phyloP scores from a whole-genome alignment of 2,329 filamentous ascomycete genomes.

The Sphaerostilbella broomeana region DNA sequence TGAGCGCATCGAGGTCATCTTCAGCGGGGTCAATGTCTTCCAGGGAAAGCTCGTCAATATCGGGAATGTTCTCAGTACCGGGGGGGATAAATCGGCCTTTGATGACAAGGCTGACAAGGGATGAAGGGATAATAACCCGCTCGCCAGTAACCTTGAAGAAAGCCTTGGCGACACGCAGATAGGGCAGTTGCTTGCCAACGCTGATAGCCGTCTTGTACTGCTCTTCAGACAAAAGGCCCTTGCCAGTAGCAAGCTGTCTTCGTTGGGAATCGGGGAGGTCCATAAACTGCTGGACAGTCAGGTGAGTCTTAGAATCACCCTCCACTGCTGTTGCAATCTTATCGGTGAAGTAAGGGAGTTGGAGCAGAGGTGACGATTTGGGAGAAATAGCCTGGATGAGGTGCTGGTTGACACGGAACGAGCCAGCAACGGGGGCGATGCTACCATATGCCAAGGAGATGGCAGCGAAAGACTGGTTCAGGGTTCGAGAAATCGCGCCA shows the following conservation, averaged over 20 bases:
- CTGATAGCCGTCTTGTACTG: constrained; percentile 70
- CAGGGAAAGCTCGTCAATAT: constrained; percentile 70
- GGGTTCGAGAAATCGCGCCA: constrained; percentile 74
- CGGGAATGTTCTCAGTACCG: constrained; percentile 67
- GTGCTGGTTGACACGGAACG: constrained; percentile 76
- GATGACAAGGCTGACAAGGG: constrained; percentile 87
- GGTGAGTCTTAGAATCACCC: constrained; percentile 66
- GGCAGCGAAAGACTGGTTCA: constrained; percentile 80
- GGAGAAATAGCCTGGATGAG: constrained; percentile 86
- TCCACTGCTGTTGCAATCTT: constrained; percentile 61
- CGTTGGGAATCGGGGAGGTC: constrained; percentile 68
- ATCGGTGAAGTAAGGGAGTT: constrained; percentile 80
- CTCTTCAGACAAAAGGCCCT: constrained; percentile 62
- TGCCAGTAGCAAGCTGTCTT: constrained; percentile 62
- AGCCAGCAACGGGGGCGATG: constrained; percentile 72
- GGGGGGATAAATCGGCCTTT: constrained; percentile 93
- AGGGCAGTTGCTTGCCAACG: constrained; percentile 78
- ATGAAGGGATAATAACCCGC: constrained; percentile 83
- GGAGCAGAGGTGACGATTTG: constrained; percentile 76
- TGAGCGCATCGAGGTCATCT: constrained; percentile 79
- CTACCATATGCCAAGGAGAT: constrained; percentile 85
- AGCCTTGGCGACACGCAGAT: constrained; percentile 77
- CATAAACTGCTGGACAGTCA: constrained; percentile 86
- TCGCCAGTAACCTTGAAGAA: constrained; percentile 99
- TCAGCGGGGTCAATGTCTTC: constrained; percentile 90